Evolutionary conservation across 2,329 filamentous ascomycete species (phyloP), one percentile per base, ranked within the genome.

Genomic region (Trichoderma polysporum): DNA sequence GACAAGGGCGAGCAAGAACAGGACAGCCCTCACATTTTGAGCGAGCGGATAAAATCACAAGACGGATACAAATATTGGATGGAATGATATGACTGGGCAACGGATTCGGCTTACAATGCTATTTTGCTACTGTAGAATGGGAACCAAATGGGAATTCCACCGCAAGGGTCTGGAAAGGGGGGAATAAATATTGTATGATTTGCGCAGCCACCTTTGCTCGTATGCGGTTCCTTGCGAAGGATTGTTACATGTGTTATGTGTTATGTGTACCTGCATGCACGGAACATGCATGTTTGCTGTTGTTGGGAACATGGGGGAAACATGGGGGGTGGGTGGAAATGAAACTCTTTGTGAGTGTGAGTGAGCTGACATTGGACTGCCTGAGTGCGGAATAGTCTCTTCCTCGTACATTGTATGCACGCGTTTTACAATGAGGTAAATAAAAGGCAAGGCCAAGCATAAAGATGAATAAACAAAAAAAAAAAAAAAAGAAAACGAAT

Each of bases 211-310:
- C 3, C 2, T 47, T 10, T 60, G 41, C 6, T 29, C 4, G 15
- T 27, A 27, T 27, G 47, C 33, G 49, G 27, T 53, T 39, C 49
- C 31, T 50, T 53, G 35, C 22, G 35, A 62, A 53, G 59, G 59
- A 62, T 62, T 53, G 33, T 41, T 62, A 41, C 59, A 62, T n/a
- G n/a, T n/a, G n/a, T n/a, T n/a, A n/a, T 62, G 59, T 53, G 35
- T 41, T 50, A 27, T 33, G n/a, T 29, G 49, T 53, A 41, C 59
- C 49, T 62, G 59, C 59, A 53, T 62, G 59, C 27, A 49, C n/a
- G 22, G n/a, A n/a, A n/a, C 27, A 56, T 56, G 54, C 54, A 57
- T 31, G 37, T 58, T 41, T 15, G 13, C 12, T 27, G 54, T 27
- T 33, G 27, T 62, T 53, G 59, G 49, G 59, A 45, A 53, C 59